phyloP scores from a whole-genome alignment of 768 basidiomycete genomes.

The Tubosaeta sp. region DNA sequence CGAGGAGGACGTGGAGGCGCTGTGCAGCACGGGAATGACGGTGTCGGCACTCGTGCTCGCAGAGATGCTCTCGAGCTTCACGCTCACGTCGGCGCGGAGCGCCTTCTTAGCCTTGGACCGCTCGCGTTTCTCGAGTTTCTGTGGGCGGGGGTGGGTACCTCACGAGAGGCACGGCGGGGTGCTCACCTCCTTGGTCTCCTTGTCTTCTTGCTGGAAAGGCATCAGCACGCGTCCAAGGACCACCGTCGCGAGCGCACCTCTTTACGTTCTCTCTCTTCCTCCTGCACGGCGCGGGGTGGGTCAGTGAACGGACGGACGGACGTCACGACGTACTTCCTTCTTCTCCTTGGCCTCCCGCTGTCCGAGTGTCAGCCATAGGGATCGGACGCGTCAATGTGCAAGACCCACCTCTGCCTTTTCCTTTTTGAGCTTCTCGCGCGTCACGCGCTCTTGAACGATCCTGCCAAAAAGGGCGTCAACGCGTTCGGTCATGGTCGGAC shows the following conservation, averaged over 20 bases:
- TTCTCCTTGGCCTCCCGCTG: constrained; percentile 81
- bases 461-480: constrained; percentile 22
- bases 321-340: constrained; percentile 45
- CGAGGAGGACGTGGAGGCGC: constrained; percentile 44
- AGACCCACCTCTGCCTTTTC: constrained; percentile 57
- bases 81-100: constrained; percentile 32
- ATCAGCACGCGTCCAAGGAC: constrained; percentile 13
- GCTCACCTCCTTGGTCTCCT: constrained; percentile 44
- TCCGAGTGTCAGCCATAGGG: constrained; percentile 4
- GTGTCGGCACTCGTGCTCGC: constrained; percentile 11
- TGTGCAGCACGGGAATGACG: constrained; percentile 17
- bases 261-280: constrained; percentile 61
- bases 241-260: constrained; percentile 38
- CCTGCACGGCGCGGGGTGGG: constrained; percentile 25
- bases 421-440: constrained; percentile 78
- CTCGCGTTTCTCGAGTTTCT: constrained; percentile 57
- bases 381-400: neutral
- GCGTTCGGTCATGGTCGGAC: constrained; percentile 4
- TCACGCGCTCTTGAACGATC: constrained; percentile 76
- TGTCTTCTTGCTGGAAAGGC: constrained; percentile 37
- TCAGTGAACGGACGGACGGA: neutral
- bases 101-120: constrained; percentile 53
- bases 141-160: neutral
- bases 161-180: neutral
- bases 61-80: constrained; percentile 22